phyloP scores from a whole-genome alignment of 169 alveolate genomes.

The Babesia bigemina region DNA sequence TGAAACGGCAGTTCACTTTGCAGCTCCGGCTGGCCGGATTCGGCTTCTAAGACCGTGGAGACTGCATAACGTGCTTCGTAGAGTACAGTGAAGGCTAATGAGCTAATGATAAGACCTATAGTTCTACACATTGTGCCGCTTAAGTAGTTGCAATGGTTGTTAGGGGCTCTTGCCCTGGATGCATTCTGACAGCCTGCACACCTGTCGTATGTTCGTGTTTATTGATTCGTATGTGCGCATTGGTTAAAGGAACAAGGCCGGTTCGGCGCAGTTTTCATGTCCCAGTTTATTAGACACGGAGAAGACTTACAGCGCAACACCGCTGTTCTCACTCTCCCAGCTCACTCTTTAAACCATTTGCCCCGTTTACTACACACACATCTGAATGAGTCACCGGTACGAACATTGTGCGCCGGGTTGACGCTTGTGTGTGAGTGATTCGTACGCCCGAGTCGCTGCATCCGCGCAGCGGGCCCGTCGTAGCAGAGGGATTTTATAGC shows the following conservation, averaged over 20 bases:
- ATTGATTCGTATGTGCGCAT: not conserved
- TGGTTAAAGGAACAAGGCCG: not conserved
- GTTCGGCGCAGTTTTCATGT: not conserved
- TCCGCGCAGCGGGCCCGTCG: not conserved
- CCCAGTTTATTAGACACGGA: no score
- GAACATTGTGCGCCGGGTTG: no score
- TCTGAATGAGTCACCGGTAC: no score
- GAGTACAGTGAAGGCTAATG: not conserved
- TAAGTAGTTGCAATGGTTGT: not conserved
- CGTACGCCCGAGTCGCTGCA: not conserved
- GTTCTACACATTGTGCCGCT: not conserved
- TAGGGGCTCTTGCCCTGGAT: not conserved
- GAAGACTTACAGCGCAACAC: not conserved
- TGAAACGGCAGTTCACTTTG: no score
- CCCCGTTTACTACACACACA: not conserved
- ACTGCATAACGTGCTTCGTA: not conserved
- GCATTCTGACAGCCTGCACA: not conserved
- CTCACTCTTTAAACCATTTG: not conserved
- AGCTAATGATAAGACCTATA: not conserved
- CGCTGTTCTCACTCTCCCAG: not conserved
- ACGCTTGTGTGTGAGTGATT: slow-evolving; percentile 1
- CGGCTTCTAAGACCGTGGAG: no score
- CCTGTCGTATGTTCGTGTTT: not conserved
- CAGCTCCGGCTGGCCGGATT: no score
- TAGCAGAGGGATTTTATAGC: not conserved